phyloP scores from a whole-genome alignment of 1,139 yeast genomes.

The Candida tropicalis region DNA sequence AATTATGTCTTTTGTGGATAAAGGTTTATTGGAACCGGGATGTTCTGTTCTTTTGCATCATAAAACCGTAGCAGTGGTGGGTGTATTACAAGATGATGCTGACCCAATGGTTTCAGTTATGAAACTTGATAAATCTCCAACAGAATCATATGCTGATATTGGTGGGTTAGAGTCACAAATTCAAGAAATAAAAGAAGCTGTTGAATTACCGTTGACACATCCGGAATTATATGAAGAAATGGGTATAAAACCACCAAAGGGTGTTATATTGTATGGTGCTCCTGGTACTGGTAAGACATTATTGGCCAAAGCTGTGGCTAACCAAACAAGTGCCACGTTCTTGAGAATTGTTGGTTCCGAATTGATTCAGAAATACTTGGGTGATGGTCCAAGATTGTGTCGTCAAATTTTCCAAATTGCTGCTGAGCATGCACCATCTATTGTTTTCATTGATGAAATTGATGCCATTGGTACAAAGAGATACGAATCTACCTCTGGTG shows the following conservation, averaged over 20 bases:
- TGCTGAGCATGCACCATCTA: slow-evolving; percentile 95
- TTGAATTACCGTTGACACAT: slow-evolving; percentile 95
- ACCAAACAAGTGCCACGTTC: slow-evolving; percentile 95
- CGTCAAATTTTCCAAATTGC: slow-evolving; percentile 97
- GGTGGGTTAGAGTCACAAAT: slow-evolving; percentile 97
- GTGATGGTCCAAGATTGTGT: slow-evolving; percentile 96
- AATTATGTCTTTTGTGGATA: slow-evolving; percentile 95
- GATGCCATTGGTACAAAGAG: slow-evolving; percentile 99
- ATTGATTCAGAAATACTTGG: slow-evolving; percentile 92
- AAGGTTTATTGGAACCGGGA: slow-evolving; percentile 96
- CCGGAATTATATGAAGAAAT: slow-evolving; percentile 98
- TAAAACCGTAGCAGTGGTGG: slow-evolving; percentile 92
- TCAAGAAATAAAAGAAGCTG: slow-evolving; percentile 97
- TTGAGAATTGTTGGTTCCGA: slow-evolving; percentile 97
- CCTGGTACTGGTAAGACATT: slow-evolving; percentile 99
- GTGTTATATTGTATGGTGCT: slow-evolving; percentile 96
- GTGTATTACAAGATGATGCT: slow-evolving; percentile 92
- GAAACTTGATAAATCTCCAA: slow-evolving; percentile 97
- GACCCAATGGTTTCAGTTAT: slow-evolving; percentile 98
- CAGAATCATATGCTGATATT: slow-evolving; percentile 94
- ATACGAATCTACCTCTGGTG: slow-evolving; percentile 94
- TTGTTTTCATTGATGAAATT: slow-evolving; percentile 97
- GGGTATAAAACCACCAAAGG: slow-evolving; percentile 99
- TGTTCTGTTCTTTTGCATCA: slow-evolving; percentile 95
- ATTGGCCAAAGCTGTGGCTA: slow-evolving; percentile 97